Conservation (phyloP, 805 yeast species). For the Metschnikowia lunata region DNA sequence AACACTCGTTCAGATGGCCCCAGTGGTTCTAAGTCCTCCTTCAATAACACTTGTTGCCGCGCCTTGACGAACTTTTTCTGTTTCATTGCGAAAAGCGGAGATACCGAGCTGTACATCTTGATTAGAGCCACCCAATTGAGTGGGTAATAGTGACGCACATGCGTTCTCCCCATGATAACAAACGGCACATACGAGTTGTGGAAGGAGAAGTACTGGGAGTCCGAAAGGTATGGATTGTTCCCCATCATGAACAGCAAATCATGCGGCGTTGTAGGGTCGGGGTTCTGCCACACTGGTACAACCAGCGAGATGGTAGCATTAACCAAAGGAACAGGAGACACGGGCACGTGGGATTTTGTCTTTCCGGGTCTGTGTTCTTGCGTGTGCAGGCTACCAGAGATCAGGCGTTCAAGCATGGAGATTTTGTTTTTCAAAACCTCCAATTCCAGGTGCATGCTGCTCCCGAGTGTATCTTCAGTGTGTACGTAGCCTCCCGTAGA, state of each 20-base stretch:
- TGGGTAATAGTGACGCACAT: conserved; percentile 14
- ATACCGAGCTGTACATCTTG: conserved; percentile 15
- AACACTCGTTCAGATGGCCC: conserved; percentile 14
- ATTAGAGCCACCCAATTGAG: conserved; percentile 16
- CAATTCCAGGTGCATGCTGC: conserved; percentile 16
- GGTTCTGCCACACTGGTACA: conserved; percentile 6
- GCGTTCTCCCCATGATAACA: conserved; percentile 4
- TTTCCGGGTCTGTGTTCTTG: background rate
- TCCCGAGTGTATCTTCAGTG: background rate
- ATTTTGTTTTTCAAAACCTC: conserved; percentile 19
- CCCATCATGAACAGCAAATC: conserved; percentile 9
- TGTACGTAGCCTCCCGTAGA: background rate
- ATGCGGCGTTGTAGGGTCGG: background rate
- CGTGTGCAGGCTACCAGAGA: conserved; percentile 3
- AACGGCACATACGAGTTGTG: conserved; percentile 26
- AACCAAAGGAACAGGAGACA: background rate
- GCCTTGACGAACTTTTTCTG: conserved; percentile 3
- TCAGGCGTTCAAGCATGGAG: conserved; percentile 17
- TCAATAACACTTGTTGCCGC: background rate
- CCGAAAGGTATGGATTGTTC: conserved; percentile 15
- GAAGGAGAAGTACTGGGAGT: conserved; percentile 32
- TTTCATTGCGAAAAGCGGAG: conserved; percentile 18
- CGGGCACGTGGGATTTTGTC: background rate
- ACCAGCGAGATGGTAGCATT: background rate
- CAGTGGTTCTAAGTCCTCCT: conserved; percentile 1